A percentile compares a stretch with the other conserved stretches of the same genome.
phyloP scores from a whole-genome alignment of 2,329 filamentous ascomycete species.

The Chlorencoelia australis region DNA sequence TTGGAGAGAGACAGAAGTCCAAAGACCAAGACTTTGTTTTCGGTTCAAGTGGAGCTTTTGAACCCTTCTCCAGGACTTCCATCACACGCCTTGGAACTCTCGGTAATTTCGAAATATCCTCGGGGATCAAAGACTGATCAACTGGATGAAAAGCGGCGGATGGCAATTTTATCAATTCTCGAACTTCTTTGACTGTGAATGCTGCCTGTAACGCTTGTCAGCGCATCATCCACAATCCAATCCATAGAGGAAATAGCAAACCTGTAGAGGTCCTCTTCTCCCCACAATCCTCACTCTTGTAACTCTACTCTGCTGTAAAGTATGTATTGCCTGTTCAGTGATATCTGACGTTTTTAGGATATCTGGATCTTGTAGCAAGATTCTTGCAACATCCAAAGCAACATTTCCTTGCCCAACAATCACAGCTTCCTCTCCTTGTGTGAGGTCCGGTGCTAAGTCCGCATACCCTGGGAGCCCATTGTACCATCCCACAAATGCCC shows the following conservation, averaged over 20 bases:
- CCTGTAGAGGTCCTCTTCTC: constrained; percentile 79
- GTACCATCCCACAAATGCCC: constrained; percentile 96
- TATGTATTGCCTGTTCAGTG: constrained; percentile 69
- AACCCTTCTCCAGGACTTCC: constrained; percentile 72
- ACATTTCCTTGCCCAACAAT: constrained; percentile 95
- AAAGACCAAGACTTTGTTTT: constrained; percentile 68
- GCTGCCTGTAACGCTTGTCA: constrained; percentile 50
- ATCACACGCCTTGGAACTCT: constrained; percentile 68
- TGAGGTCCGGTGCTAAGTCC: constrained; percentile 61
- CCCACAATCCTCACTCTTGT: constrained; percentile 81
- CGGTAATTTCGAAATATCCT: constrained; percentile 57
- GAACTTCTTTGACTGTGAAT: constrained; percentile 90
- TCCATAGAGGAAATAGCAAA: constrained; percentile 39
- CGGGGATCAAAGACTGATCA: constrained; percentile 54
- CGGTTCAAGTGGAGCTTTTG: constrained; percentile 34
- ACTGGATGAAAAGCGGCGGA: constrained; percentile 63
- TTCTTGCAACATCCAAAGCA: constrained; percentile 83
- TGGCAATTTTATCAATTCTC: constrained; percentile 74
- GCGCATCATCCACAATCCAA: constrained; percentile 2
- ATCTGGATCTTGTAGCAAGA: constrained; percentile 69
- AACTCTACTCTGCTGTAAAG: constrained; percentile 61
- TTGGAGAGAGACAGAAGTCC: constrained; percentile 75
- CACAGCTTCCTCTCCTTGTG: constrained; percentile 68
- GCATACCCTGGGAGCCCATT: constrained; percentile 85
- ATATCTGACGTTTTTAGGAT: constrained; percentile 77